Conservation (phyloP, 202 grass and related monocot species). For the Schoenoplectus triqueter region DNA sequence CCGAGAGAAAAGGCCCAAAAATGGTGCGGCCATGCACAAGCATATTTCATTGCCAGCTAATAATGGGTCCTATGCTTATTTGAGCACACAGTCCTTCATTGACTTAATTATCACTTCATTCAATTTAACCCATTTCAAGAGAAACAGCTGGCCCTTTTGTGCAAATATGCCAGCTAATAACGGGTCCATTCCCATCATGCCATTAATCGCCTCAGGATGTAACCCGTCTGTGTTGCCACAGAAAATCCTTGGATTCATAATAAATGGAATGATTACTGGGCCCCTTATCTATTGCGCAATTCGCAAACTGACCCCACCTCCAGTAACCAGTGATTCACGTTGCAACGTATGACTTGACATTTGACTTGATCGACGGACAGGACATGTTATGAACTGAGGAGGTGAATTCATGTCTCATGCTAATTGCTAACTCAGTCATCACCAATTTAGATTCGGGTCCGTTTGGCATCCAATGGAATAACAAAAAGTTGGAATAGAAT, state of each 20-base stretch:
- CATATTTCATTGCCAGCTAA: background rate
- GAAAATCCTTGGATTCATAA: background rate
- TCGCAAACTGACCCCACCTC: background rate
- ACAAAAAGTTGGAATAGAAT: too few species aligned
- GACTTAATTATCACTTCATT: conserved; percentile 10
- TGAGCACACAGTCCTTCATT: conserved; percentile 2
- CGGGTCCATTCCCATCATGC: too few species aligned
- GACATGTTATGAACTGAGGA: background rate
- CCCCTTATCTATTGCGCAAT: background rate
- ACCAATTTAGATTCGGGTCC: background rate
- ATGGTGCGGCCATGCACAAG: background rate
- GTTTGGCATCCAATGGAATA: too few species aligned
- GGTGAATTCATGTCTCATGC: background rate
- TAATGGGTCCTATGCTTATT: conserved; percentile 8
- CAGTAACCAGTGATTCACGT: background rate
- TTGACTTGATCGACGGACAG: background rate
- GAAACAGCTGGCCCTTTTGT: background rate
- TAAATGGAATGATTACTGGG: background rate
- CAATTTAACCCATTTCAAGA: background rate
- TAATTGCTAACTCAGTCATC: background rate
- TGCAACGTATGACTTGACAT: background rate
- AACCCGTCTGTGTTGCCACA: background rate
- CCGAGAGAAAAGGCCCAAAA: background rate
- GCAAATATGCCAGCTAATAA: too few species aligned
- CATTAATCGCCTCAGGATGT: too few species aligned